Base-by-base conservation (phyloP, 495 filamentous ascomycete genomes). In the Tirmania nivea region DNA sequence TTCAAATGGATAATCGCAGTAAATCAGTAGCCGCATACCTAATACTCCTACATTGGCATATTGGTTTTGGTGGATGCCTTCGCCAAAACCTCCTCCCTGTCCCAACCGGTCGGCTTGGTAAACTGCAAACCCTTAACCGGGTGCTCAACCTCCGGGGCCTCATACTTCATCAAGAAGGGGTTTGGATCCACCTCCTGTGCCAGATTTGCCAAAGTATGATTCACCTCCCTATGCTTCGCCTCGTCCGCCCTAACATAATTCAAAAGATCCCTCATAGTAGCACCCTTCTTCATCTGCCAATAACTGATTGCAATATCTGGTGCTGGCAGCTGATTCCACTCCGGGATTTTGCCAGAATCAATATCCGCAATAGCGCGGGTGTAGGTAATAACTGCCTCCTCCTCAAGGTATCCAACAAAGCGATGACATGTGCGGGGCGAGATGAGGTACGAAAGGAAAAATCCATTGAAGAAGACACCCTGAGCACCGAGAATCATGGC, bases 381-480 rank as follows among this genome's bases (percentile, higher is more conserved):
- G 70, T 97, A 97, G 3, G 92, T 97, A 59, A 94, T 75, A 4
- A 95, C 88, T 1, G 92, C 92, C 62, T 97, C 90, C 67, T 96
- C 90, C 65, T 96, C 92, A 25, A 96, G 75, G 59, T 95, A 95
- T 1, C 90, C 90, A 50, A 96, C 89, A 65, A 97, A 97, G 48
- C 90, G 83, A 66, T 97, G 90, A 62, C 81, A 88, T 57, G 85
- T 92, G 42, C 81, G 78, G 1, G 90, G 89, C 0, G 84, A 88
- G 50, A 94, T 67, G 21, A 97, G 76, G 69, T 96, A 97, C 49
- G 80, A 74, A 48, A 94, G 25, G 75, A 96, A 94, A 65, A 97
- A 77, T 56, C 78, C 77, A 67, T 96, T 97, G 75, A 92, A 95
- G 71, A 90, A 95, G 57, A 96, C 86, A 14, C 77, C 76, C 55